phyloP scores from a whole-genome alignment of 129 eudicot species.

The Flaveria bidentis region DNA sequence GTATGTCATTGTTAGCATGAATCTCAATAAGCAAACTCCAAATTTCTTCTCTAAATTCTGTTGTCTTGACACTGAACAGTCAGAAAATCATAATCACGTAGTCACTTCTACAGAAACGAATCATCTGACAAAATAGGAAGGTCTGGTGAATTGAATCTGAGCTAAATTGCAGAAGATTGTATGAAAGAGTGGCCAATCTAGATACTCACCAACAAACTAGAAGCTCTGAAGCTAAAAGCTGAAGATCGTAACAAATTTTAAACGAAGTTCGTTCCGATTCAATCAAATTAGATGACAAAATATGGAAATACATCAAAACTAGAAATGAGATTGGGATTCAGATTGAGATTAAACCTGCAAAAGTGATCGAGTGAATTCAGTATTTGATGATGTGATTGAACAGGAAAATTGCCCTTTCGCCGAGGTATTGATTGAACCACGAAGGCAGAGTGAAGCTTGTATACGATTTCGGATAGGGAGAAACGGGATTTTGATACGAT shows the following conservation, averaged over 20 bases:
- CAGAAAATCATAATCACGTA: no score
- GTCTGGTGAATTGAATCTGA: no score
- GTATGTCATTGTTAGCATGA: no score
- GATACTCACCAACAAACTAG: no score
- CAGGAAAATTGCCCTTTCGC: slow-evolving; percentile 12
- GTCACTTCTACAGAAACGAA: no score
- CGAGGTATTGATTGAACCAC: slow-evolving; percentile 26
- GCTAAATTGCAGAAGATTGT: no score
- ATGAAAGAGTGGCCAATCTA: no score
- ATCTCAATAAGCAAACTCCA: no score
- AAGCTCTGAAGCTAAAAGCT: no score
- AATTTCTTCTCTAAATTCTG: no score
- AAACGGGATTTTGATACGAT: slow-evolving; percentile 14
- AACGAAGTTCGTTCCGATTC: slow-evolving; percentile 21
- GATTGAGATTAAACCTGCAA: slow-evolving; percentile 29
- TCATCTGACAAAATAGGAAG: no score
- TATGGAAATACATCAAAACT: not conserved
- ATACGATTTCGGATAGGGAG: slow-evolving; percentile 25
- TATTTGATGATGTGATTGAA: not conserved
- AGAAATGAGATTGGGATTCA: not conserved
- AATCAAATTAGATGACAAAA: slow-evolving; percentile 14
- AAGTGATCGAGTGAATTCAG: not conserved
- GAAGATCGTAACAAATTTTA: not conserved
- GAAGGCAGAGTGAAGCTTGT: slow-evolving; percentile 23
- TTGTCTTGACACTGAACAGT: not conserved